Evolutionary conservation across 2,329 filamentous ascomycete genomes (phyloP), one percentile per base, ranked within the genome.

Genomic region (Rosellinia necatrix): DNA sequence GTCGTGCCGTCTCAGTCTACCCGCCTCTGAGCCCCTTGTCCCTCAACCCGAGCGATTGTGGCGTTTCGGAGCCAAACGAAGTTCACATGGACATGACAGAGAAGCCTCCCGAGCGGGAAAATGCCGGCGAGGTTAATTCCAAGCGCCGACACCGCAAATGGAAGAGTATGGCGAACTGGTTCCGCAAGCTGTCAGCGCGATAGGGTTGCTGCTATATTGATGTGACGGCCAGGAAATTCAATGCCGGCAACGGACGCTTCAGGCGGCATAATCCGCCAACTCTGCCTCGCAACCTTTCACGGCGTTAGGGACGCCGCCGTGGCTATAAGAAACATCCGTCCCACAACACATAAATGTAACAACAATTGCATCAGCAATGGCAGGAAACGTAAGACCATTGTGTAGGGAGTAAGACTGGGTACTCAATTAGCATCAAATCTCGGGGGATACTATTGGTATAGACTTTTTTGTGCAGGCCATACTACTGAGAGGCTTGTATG

Each of bases 141-240:
- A 64, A 58, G 30, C 15, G 41, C 3, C 60, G 59, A 35, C 64
- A 66, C 12, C 63, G 61, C 32, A 69, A 58, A 35, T 71, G 68
- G 66, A 71, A 64, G 56, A 68, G 53, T 50, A 61, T 74, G 56
- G 46, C 66, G 38, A 64, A 66, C 19, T 74, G 71, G 71, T 61
- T 74, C 49, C 69, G 66, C 19, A 68, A 64, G 49, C 51, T 71
- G 9, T 67, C 66, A 22, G 67, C 63, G 60, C 70, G 68, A 56
- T 72, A 72, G 66, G 40, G 56, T 48, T 61, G 64, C 55, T 56
- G 15, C 32, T 49, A 46, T 40, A 6, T 6, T n/a, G 32, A 38
- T n/a, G 15, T 17, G 48, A 40, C 47, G 37, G 41, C 30, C 44
- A 30, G 37, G 30, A 35, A 15, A 53, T 34, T 19, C 15, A 8